A percentile compares a stretch with the other conserved stretches of the same genome.
These are phyloP conservation scores for Vigna nakashimae DNA, from an alignment of 306 rosid genomes.

Conservation along the genomic window DNA sequence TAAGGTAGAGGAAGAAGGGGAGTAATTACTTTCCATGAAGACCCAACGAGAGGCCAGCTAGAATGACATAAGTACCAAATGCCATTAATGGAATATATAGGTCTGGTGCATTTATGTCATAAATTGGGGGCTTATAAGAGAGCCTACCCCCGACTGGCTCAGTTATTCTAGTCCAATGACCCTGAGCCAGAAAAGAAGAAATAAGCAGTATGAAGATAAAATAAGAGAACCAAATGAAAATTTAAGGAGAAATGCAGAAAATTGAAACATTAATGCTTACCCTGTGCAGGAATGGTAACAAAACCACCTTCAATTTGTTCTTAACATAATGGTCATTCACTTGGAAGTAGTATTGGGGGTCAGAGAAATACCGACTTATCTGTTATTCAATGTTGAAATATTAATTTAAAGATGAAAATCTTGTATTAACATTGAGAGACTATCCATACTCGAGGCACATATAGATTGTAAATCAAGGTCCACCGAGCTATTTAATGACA, in stretches of 20 bases:
- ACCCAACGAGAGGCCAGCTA: slow-evolving; percentile 97
- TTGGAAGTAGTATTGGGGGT: slow-evolving; percentile 98
- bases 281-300: slow-evolving; percentile 95
- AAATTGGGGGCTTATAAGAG: slow-evolving; percentile 91
- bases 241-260: slow-evolving; percentile 22
- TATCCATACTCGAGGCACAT: not conserved
- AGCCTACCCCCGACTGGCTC: slow-evolving; percentile 99
- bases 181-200: slow-evolving; percentile 60
- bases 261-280: slow-evolving; percentile 53
- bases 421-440: slow-evolving; percentile 25
- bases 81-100: slow-evolving; percentile 97
- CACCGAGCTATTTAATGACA: slow-evolving; percentile 12
- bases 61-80: slow-evolving; percentile 90
- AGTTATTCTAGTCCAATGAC: slow-evolving; percentile 97
- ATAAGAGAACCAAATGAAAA: slow-evolving; percentile 29
- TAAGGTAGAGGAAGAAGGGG: slow-evolving; percentile 20
- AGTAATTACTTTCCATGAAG: slow-evolving; percentile 80
- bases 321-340: slow-evolving; percentile 93
- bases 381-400: slow-evolving; percentile 49
- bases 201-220: slow-evolving; percentile 24
- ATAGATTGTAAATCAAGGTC: slow-evolving; percentile 2
- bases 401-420: slow-evolving; percentile 33
- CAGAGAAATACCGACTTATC: slow-evolving; percentile 92
- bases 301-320: slow-evolving; percentile 97
- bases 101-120: slow-evolving; percentile 98